A percentile compares a stretch with the other conserved stretches of the same genome.
Evolutionary conservation across 805 yeast genomes (phyloP).

Genomic region (Metschnikowia proteae): DNA sequence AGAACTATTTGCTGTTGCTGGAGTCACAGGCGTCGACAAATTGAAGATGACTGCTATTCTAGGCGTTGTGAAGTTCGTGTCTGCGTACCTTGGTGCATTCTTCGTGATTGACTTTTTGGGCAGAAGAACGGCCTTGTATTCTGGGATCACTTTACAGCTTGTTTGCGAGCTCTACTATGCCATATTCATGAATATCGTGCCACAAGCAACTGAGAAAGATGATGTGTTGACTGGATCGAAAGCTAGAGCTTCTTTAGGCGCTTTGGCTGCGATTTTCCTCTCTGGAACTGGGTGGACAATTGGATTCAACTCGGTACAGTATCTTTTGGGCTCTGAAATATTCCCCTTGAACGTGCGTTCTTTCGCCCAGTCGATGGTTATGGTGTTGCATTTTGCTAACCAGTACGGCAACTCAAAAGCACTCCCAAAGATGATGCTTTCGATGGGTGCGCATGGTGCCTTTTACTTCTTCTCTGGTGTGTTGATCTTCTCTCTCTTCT

Average conservation of each 20-base stretch:
- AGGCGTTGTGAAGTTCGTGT: conserved; percentile 49
- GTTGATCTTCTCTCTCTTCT: conserved; percentile 37
- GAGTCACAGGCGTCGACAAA: conserved; percentile 39
- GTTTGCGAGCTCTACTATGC: conserved; percentile 45
- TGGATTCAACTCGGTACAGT: conserved; percentile 57
- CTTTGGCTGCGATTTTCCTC: conserved; percentile 48
- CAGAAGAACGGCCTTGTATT: conserved; percentile 46
- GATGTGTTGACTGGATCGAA: conserved; percentile 28
- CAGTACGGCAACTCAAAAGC: conserved; percentile 59
- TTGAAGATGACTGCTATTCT: conserved; percentile 49
- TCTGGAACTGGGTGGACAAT: conserved; percentile 57
- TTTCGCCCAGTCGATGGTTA: conserved; percentile 47
- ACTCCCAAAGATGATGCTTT: conserved; percentile 47
- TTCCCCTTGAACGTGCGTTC: conserved; percentile 50
- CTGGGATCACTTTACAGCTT: conserved; percentile 46
- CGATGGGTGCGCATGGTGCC: conserved; percentile 46
- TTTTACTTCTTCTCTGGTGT: conserved; percentile 50
- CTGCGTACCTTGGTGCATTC: conserved; percentile 50
- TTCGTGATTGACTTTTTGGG: conserved; percentile 53
- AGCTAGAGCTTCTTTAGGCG: conserved; percentile 41
- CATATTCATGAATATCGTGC: conserved; percentile 43
- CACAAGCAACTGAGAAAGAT: conserved; percentile 35
- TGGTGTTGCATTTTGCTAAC: conserved; percentile 55
- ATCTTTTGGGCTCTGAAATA: conserved; percentile 52
- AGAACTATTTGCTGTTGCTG: conserved; percentile 46